Base-by-base conservation (phyloP, 2,329 filamentous ascomycete species). In the Talaromyces atroroseus region DNA sequence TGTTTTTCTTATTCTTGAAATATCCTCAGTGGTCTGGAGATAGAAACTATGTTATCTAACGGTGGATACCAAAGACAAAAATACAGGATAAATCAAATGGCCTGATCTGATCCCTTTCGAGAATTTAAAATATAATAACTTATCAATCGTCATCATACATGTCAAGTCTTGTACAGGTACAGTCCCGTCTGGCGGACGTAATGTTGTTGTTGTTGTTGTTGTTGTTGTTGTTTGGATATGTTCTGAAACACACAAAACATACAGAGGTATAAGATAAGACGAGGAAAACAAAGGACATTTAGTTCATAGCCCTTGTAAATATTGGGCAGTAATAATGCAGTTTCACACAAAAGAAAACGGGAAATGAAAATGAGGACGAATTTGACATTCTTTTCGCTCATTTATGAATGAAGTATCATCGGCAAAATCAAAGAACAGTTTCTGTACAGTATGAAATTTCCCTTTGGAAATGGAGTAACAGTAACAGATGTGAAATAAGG, bases 361-460 rank as follows among this genome's bases (percentile, higher is more conserved):
- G 24, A 29, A 18, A 32, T 16, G 26, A 32, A 18, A 47, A 29
- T n/a, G 16, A 47, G 26, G 12, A 24, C 23, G 11, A 14, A 34
- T 12, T 34, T 34, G 29, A 34, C 24, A 26, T 26, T 7, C 4
- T 34, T 12, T 34, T 18, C 6, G 45, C 45, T 32, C 45, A 32
- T 26, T 47, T 29, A 36, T 46, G 51, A 38, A 36, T 42, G 10
- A 8, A 34, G 29, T 26, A 21, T 42, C 40, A 21, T 42, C 5
- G 40, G 10, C 11, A 42, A 12, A 42, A 18, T 18, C 16, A 42
- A 21, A 10, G 51, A 46, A 53, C 51, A 53, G 18, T 18, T 20
- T 46, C 51, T 53, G 51, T 53, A 53, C 51, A 53, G 42, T 12
- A 20, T 42, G 20, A 51, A 32, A 40, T 8, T n/a, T n/a, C 20